phyloP scores from a whole-genome alignment of 2,329 filamentous ascomycete genomes.

The Exophiala aquamarina region DNA sequence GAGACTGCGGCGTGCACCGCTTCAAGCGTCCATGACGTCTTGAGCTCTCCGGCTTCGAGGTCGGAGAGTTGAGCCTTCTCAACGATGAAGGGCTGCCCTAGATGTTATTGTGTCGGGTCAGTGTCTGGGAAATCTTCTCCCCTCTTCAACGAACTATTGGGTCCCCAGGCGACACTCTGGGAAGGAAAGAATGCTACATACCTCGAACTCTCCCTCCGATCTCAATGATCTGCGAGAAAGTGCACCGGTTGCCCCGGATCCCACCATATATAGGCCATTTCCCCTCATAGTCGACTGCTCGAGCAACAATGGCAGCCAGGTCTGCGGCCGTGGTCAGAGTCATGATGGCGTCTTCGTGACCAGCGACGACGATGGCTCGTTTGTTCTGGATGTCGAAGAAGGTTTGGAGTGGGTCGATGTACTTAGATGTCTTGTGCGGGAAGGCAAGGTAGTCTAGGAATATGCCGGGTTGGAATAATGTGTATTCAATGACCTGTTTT shows the following conservation, averaged over 20 bases:
- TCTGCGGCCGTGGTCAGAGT: slow-evolving; percentile 39
- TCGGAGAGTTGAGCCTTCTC: slow-evolving; percentile 50
- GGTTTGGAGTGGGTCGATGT: slow-evolving; percentile 39
- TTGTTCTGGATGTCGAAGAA: slow-evolving; percentile 38
- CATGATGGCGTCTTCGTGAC: slow-evolving; percentile 31
- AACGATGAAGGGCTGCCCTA: slow-evolving; percentile 30
- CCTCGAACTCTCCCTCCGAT: slow-evolving; percentile 38
- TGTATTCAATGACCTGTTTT: slow-evolving; percentile 55
- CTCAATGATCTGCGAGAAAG: slow-evolving; percentile 32
- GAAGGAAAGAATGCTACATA: slow-evolving; percentile 27
- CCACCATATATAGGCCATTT: slow-evolving; percentile 44
- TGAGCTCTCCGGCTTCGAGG: slow-evolving; percentile 43
- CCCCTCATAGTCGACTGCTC: slow-evolving; percentile 41
- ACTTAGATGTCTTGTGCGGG: slow-evolving; percentile 48
- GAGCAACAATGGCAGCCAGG: slow-evolving; percentile 36
- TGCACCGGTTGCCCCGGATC: slow-evolving; percentile 36
- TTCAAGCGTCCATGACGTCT: slow-evolving; percentile 28
- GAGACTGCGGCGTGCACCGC: slow-evolving; percentile 33
- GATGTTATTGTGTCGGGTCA: slow-evolving; percentile 14
- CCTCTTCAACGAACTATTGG: slow-evolving; percentile 6
- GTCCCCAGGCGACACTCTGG: too few species aligned
- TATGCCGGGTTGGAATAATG: slow-evolving; percentile 55
- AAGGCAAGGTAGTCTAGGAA: slow-evolving; percentile 57
- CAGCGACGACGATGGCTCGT: slow-evolving; percentile 34
- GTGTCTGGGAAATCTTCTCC: slow-evolving; percentile 14